Conservation (phyloP, 2,329 filamentous ascomycete species). For the Alternaria brassicae region DNA sequence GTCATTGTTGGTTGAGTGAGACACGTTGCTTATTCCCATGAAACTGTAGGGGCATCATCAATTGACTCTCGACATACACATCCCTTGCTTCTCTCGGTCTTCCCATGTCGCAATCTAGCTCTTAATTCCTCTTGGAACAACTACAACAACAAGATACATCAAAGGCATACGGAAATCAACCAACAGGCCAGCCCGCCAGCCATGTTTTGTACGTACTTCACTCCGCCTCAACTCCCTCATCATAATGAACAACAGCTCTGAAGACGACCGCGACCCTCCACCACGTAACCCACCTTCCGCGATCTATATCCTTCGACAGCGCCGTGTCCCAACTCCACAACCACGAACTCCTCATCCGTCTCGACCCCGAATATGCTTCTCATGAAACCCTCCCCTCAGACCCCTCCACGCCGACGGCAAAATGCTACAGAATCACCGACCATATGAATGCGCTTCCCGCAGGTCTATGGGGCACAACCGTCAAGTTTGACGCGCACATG, state of each 20-base stretch:
- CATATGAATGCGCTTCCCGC: conserved; percentile 47
- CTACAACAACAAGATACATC: no score
- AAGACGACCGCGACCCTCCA: conserved; percentile 42
- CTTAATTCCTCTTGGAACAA: no score
- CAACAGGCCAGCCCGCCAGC: background rate
- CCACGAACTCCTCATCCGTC: conserved; percentile 47
- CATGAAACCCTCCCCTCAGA: conserved; percentile 39
- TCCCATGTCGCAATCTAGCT: background rate
- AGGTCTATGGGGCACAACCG: conserved; percentile 47
- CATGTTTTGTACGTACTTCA: conserved; percentile 41
- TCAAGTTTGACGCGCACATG: conserved; percentile 45
- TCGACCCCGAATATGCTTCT: conserved; percentile 47
- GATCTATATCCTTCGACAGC: conserved; percentile 25
- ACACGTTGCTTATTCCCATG: conserved; percentile 12
- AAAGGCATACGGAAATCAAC: background rate
- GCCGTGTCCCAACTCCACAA: conserved; percentile 41
- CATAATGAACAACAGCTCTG: conserved; percentile 34
- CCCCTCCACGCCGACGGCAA: conserved; percentile 30
- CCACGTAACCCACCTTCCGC: conserved; percentile 45
- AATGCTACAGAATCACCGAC: conserved; percentile 49
- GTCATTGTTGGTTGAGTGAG: conserved; percentile 9
- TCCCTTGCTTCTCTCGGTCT: background rate
- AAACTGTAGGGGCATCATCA: conserved; percentile 16
- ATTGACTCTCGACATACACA: background rate
- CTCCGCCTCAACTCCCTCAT: background rate